Conservation (phyloP, 2,329 filamentous ascomycete species). For the Botrytis hyacinthi region DNA sequence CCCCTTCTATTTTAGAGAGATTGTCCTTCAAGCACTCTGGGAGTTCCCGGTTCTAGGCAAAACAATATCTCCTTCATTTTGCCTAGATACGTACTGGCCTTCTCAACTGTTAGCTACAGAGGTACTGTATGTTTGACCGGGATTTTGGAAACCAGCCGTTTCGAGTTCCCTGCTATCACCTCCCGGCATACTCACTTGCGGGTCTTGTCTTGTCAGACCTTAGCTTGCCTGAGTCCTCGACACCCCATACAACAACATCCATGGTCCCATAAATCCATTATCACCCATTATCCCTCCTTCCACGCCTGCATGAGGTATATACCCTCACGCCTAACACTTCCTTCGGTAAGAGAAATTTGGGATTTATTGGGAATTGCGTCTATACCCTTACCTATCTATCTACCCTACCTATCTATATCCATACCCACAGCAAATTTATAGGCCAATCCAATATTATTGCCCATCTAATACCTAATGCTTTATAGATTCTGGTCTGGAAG, state of each 20-base stretch:
- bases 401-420: not conserved
- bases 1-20: not conserved
- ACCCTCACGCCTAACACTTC: not conserved
- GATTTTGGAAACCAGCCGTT: conserved; percentile 18
- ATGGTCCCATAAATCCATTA: not conserved
- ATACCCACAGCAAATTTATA: not conserved
- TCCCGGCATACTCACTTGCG: conserved; percentile 8
- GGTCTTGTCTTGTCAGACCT: conserved; percentile 18
- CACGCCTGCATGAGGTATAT: conserved; percentile 14
- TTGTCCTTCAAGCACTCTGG: not conserved
- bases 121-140: not conserved
- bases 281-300: conserved; percentile 2
- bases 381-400: not conserved
- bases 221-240: not conserved
- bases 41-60: not conserved
- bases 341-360: conserved; percentile 4
- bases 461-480: not conserved
- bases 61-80: not conserved
- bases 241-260: not conserved
- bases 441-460: not conserved
- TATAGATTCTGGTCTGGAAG: conserved; percentile 13
- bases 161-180: conserved; percentile 19
- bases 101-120: not conserved
- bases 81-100: not conserved
- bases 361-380: conserved; percentile 3